phyloP scores from a whole-genome alignment of 495 filamentous ascomycete genomes.

The Lophiostoma macrostomum region DNA sequence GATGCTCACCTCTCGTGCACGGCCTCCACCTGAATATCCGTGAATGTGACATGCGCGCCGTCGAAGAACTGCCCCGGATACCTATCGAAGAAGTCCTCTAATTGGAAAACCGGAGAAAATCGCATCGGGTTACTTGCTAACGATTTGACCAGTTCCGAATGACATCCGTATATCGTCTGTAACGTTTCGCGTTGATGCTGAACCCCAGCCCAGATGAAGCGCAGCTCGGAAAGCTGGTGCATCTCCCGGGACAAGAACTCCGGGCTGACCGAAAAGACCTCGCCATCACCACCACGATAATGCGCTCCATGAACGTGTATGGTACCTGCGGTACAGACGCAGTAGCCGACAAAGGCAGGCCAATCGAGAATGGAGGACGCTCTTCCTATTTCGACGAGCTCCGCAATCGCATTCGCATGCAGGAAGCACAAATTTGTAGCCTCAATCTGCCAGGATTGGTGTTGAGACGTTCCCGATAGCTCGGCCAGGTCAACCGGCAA shows the following conservation, averaged over 20 bases:
- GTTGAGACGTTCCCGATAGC: conserved; percentile 71
- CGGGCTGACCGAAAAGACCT: conserved; percentile 61
- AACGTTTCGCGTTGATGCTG: conserved; percentile 76
- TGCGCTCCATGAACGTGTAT: conserved; percentile 82
- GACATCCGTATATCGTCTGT: conserved; percentile 67
- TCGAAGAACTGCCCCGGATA: conserved; percentile 58
- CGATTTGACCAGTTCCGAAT: conserved; percentile 70
- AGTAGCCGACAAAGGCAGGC: conserved; percentile 80
- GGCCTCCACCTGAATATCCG: conserved; percentile 36
- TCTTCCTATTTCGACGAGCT: conserved; percentile 73
- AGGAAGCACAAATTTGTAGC: conserved; percentile 82
- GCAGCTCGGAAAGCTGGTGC: conserved; percentile 70
- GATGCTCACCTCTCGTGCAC: conserved; percentile 33
- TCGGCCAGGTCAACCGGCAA: conserved; percentile 78
- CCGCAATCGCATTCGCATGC: conserved; percentile 81
- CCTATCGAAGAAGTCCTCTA: conserved; percentile 83
- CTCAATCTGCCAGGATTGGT: conserved; percentile 88
- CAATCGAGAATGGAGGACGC: conserved; percentile 66
- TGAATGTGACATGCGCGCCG: conserved; percentile 52
- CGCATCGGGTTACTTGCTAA: conserved; percentile 62
- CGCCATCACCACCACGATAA: conserved; percentile 64
- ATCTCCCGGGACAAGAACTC: conserved; percentile 75
- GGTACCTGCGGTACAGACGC: conserved; percentile 76
- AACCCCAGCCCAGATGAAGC: conserved; percentile 70
- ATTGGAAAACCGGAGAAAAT: conserved; percentile 73